Evolutionary conservation across 1,139 yeast species (phyloP).

Genomic region (Diutina siamensis): DNA sequence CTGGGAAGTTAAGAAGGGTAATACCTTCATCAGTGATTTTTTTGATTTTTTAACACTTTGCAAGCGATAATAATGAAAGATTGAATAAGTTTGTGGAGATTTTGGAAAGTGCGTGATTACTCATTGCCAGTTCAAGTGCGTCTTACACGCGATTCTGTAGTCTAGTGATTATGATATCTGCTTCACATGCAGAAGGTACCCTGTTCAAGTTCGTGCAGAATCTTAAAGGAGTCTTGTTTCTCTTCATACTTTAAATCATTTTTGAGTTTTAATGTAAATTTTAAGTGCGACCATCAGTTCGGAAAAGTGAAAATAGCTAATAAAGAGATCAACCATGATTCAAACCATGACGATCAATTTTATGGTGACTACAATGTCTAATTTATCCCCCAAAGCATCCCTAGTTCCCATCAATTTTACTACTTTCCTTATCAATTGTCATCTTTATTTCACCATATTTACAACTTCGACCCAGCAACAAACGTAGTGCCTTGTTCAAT

Average conservation of each 20-base stretch:
- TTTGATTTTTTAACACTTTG: no score
- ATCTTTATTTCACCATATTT: slow-evolving; percentile 3
- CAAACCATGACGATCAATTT: no score
- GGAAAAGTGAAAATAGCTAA: no score
- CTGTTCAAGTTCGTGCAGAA: slow-evolving; percentile 5
- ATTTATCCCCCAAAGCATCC: not conserved
- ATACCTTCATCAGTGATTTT: no score
- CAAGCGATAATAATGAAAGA: no score
- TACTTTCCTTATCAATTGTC: not conserved
- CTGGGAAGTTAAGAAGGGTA: no score
- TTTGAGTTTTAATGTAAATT: not conserved
- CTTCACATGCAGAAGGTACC: slow-evolving; percentile 6
- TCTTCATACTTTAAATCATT: not conserved
- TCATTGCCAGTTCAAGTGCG: no score
- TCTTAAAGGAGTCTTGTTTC: not conserved
- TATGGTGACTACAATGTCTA: not conserved
- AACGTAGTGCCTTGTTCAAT: slow-evolving; percentile 52
- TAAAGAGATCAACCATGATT: no score
- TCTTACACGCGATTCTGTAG: slow-evolving; percentile 6
- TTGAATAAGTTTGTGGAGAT: no score
- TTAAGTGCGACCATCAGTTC: not conserved
- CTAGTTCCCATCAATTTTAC: not conserved
- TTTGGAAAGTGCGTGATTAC: no score
- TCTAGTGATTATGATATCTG: slow-evolving; percentile 6
- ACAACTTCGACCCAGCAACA: slow-evolving; percentile 38